Evolutionary conservation across 176 grass and related monocot species (phyloP), one percentile per base, ranked within the genome.

Genomic region (Carex kokanica): DNA sequence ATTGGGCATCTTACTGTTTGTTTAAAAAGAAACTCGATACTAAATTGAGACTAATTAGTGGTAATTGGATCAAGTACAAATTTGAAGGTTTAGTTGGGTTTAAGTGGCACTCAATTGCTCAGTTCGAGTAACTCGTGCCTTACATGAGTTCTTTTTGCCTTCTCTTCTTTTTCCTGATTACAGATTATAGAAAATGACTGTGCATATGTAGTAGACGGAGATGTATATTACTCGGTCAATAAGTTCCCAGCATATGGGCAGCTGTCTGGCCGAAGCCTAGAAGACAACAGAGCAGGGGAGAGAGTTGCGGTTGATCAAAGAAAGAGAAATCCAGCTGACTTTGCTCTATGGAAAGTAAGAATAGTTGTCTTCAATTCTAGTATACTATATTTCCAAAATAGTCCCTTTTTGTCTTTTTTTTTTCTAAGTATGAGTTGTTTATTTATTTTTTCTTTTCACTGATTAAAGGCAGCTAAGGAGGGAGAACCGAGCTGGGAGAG

Each of bases 281-380:
- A 98, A 86, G 95, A 98, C 58, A 98, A 98, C 89, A 87, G 92
- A 87, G 90, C 92, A 70, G 95, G 95, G 29, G 95, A 98, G 92
- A 98, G 95, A 81, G 91, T 98, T 85, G 74, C 89, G 32, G 84
- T 98, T 73, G 92, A 98, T 82, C 87, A 90, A n/a, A 91, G 95
- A 79, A 98, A 98, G 88, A 86, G 82, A 88, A 93, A 98, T 58
- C 90, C 92, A 87, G 92, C 92, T 91, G 95, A 98, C 88, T 98
- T 98, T 91, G 90, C 95, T 80, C 75, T 98, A 52, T 98, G 95
- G 95, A 98, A 98, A 89, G 95, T 95, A 91, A 84, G 88, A 32
- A 55, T 70, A 5, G 7, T 8, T 15, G 32, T 88, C 7, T 29
- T 54, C 12, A 31, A 2, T 77, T 77, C 47, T 31, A 54, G 24